Evolutionary conservation across 257 asterid species (phyloP), one percentile per base, ranked within the genome.

Genomic region (Solanum ahanhuiri): DNA sequence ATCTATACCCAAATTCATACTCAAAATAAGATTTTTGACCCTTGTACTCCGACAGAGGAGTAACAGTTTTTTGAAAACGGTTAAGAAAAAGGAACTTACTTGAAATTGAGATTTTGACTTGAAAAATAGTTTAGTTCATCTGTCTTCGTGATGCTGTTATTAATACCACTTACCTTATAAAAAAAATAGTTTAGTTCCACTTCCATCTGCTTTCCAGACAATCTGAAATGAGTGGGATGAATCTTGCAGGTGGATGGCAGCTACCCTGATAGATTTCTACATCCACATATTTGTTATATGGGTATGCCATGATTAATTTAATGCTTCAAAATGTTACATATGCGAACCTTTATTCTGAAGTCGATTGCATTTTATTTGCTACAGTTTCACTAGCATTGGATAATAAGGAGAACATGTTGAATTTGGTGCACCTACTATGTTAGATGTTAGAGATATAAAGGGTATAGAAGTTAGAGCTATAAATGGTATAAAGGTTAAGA

Each of bases 241-340:
- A 69, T 85, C 39, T 87, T 91, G 43, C 93, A 95, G 98, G 93
- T 95, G 98, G 98, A 94, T 94, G 98, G 88, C 90, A 77, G 95
- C 95, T 48, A 92, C 97, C 45, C 86, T 94, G 85, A 73, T 95
- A 81, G 98, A 94, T 91, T 92, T 94, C 91, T 95, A 92, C 39
- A 92, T 95, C 90, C 91, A 89, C 84, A 35, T 89, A 41, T 81
- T 95, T 17, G 92, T 88, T 41, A 90, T 94, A 66, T 91, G 94
- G 96, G 98, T 94, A 94, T 82, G 92, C 17, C 30, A 83, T 23
- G 76, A 51, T 60, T 58, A 54, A 82, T 57, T 22, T 64, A 9
- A 69, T 83, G 73, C 87, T 23, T 12, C 73, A 71, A 33, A 51
- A 60, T 81, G 11, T 79, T 79, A n/a, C 57, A 22, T 20, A 20